Percentiles rank a stretch among this genome's conserved stretches.
Conservation (phyloP, 345 rosid species). For the Salix dunnii region DNA sequence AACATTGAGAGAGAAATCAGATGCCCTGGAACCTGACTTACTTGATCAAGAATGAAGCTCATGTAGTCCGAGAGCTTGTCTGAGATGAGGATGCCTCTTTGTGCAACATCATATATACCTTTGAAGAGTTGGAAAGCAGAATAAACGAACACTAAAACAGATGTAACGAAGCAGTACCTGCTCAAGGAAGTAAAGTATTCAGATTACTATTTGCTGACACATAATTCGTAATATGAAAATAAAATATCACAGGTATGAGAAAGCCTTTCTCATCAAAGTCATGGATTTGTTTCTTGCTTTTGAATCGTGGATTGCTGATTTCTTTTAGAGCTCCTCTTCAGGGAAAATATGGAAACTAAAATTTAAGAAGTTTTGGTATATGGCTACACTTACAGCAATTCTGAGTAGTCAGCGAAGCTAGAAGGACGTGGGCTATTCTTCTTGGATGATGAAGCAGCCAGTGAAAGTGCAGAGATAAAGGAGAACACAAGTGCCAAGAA, state of each 20-base stretch:
- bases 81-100: conserved; percentile 60
- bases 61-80: conserved; percentile 58
- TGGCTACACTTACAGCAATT: conserved; percentile 44
- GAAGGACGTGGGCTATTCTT: conserved; percentile 25
- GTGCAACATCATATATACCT: conserved; percentile 62
- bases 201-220: neutral
- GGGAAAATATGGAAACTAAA: neutral
- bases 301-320: neutral
- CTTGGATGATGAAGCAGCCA: conserved; percentile 38
- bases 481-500: conserved; percentile 47
- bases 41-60: conserved; percentile 67
- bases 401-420: conserved; percentile 50
- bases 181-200: conserved; percentile 2
- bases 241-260: neutral
- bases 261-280: too few species aligned
- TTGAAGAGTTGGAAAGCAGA: conserved; percentile 64
- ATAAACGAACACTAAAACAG: conserved; percentile 45
- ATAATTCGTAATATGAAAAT: neutral
- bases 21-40: conserved; percentile 8
- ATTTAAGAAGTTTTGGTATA: neutral
- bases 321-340: neutral
- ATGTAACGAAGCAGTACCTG: conserved; percentile 63
- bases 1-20: neutral
- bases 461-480: conserved; percentile 58
- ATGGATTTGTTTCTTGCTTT: neutral